A percentile compares a stretch with the other conserved stretches of the same genome.
Conservation (phyloP, 1,139 yeast genomes). For the Suhomyces bokatorum region DNA sequence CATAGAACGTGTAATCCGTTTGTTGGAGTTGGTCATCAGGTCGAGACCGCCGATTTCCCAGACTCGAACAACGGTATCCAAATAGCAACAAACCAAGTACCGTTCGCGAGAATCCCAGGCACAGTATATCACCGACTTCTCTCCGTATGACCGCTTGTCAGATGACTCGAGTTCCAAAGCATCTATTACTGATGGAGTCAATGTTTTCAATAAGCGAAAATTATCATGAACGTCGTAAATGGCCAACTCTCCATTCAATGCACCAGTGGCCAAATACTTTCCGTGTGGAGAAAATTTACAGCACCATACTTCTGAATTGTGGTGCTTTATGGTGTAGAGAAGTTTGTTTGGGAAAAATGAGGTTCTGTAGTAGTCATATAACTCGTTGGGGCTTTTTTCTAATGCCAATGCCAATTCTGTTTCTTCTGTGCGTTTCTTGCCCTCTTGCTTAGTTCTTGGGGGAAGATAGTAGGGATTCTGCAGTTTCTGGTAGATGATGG, state of each 20-base stretch:
- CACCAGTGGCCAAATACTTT: constrained; percentile 69
- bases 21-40: constrained; percentile 25
- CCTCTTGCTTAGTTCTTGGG: constrained; percentile 23
- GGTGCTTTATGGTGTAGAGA: constrained; percentile 46
- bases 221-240: constrained; percentile 64
- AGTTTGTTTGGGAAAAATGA: constrained; percentile 49
- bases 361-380: constrained; percentile 13
- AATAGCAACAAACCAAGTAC: constrained; percentile 66
- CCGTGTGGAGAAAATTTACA: constrained; percentile 80
- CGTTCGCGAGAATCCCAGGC: constrained; percentile 74
- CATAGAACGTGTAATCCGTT: constrained; percentile 29
- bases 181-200: constrained; percentile 37
- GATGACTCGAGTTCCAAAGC: constrained; percentile 28
- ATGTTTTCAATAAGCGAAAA: constrained; percentile 44
- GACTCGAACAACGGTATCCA: constrained; percentile 63
- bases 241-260: constrained; percentile 64
- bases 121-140: constrained; percentile 60
- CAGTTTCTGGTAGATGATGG: constrained; percentile 29
- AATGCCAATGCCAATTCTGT: constrained; percentile 12
- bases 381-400: constrained; percentile 8
- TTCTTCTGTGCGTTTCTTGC: constrained; percentile 5
- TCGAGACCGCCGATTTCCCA: constrained; percentile 56
- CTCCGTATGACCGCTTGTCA: constrained; percentile 21
- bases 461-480: constrained; percentile 39
- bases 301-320: constrained; percentile 82